Conservation (phyloP, 352 stramenopile genomes). For the Phytophthora cryptogea region DNA sequence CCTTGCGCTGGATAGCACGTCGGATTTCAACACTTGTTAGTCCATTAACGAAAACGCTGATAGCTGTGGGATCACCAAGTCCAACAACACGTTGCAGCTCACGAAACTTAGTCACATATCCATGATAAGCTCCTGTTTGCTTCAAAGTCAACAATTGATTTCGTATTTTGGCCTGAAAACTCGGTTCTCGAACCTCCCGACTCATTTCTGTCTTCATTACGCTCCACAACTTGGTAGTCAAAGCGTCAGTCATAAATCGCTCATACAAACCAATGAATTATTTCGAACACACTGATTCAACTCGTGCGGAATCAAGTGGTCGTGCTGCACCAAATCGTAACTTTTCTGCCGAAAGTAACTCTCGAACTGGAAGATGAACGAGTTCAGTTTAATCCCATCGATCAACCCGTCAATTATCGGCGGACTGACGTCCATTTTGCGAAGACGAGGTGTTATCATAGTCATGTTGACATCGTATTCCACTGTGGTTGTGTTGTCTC, state of each 20-base stretch:
- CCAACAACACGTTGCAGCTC: conserved; percentile 10
- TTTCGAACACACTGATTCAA: conserved; percentile 10
- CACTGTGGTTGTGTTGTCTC: too few relatives aligned
- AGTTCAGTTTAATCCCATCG: too few relatives aligned
- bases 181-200: conserved; percentile 2
- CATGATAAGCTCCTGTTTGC: conserved; percentile 7
- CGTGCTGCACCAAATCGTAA: not conserved
- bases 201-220: conserved; percentile 7
- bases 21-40: not conserved
- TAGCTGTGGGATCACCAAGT: not conserved
- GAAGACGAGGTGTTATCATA: too few relatives aligned
- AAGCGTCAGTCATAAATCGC: conserved; percentile 7
- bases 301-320: conserved; percentile 1
- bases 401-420: too few relatives aligned
- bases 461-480: too few relatives aligned
- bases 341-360: conserved; percentile 8
- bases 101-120: conserved; percentile 13
- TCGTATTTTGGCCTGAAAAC: conserved; percentile 2
- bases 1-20: conserved; percentile 11
- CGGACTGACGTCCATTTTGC: too few relatives aligned
- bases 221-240: conserved; percentile 4
- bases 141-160: conserved; percentile 4
- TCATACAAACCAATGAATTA: conserved; percentile 11
- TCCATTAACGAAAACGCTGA: conserved; percentile 10
- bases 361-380: not conserved